Evolutionary conservation across 2,329 filamentous ascomycete genomes (phyloP), one percentile per base, ranked within the genome.

Genomic region (Akanthomyces uredinophilus): DNA sequence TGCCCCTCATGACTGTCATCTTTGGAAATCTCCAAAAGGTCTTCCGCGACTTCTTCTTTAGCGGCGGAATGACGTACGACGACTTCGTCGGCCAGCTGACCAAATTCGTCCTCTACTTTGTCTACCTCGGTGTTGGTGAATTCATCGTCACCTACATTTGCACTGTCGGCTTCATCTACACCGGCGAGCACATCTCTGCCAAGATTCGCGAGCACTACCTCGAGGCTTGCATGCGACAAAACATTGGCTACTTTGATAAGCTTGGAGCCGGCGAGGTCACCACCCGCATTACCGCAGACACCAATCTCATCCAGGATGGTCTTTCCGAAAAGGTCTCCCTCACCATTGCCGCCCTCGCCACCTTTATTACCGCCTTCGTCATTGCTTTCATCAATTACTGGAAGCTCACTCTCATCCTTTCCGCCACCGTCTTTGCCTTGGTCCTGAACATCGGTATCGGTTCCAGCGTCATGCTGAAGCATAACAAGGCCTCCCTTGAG

Each of bases 221-320:
- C 7, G 83, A 87, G 68, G 91, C 90, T 65, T 93, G 92, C 70
- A 79, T 96, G 78, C 86, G 86, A 64, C 92, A 96, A 73, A 96
- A 96, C 72, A 94, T 96, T 72, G 92, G 86, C 51, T 96, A 91
- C 74, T 96, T 96, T 75, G 95, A 98, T 74, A 95, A 95, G 70
- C 83, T 96, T 16, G 94, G 93, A 57, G 90, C 92, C 39, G 93
- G 94, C 63, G 95, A 97, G 75, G 91, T 98, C 64, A 96, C 93
- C 0, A 96, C 93, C 1, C 88, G 93, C 66, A 96, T 97, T 68
- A 98, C 94, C 0, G 89, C 93, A 13, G 94, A 98, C 73, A 96
- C 92, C 50, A 97, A 96, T 70, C 79, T 96, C 59, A 88, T 98
- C 61, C 94, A 97, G 74, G 93, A 96, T 67, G 94, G 92, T 62